Percentiles rank a stretch among this genome's conserved stretches.
Evolutionary conservation across 176 grass and related monocot genomes (phyloP).

Genomic region (Chrysopogon serrulatus): DNA sequence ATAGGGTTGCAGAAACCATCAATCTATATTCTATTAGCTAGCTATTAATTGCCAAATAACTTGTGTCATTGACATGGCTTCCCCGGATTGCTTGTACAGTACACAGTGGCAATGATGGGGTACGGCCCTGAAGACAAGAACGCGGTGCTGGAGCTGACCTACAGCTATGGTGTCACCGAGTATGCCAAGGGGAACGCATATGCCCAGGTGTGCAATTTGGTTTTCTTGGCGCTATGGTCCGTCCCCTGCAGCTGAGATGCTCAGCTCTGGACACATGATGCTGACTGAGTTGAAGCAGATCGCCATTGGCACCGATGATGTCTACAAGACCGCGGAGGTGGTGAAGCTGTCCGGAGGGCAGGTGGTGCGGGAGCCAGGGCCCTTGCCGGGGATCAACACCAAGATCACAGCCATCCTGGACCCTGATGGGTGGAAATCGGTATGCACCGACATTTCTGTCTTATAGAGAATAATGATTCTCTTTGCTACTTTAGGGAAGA

Average conservation of each 20-base stretch:
- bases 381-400: slow-evolving; percentile 63
- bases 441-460: background rate
- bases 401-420: slow-evolving; percentile 81
- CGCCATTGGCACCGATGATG: slow-evolving; percentile 76
- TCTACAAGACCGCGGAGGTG: slow-evolving; percentile 69
- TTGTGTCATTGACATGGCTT: background rate
- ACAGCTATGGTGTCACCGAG: slow-evolving; percentile 58
- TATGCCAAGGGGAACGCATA: slow-evolving; percentile 66
- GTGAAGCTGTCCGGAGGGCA: slow-evolving; percentile 55
- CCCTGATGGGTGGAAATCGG: slow-evolving; percentile 88
- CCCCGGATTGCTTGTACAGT: slow-evolving; percentile 7
- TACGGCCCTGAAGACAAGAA: slow-evolving; percentile 69
- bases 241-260: no score
- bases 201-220: slow-evolving; percentile 35
- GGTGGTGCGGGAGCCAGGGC: slow-evolving; percentile 65
- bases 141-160: slow-evolving; percentile 58
- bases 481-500: background rate
- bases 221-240: background rate
- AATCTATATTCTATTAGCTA: background rate
- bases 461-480: background rate
- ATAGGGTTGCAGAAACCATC: background rate
- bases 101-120: slow-evolving; percentile 63
- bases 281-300: slow-evolving; percentile 24
- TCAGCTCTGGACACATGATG: background rate
- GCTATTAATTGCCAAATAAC: background rate